Base-by-base conservation (phyloP, 176 grass and related monocot species). In the Oryza officinalis region DNA sequence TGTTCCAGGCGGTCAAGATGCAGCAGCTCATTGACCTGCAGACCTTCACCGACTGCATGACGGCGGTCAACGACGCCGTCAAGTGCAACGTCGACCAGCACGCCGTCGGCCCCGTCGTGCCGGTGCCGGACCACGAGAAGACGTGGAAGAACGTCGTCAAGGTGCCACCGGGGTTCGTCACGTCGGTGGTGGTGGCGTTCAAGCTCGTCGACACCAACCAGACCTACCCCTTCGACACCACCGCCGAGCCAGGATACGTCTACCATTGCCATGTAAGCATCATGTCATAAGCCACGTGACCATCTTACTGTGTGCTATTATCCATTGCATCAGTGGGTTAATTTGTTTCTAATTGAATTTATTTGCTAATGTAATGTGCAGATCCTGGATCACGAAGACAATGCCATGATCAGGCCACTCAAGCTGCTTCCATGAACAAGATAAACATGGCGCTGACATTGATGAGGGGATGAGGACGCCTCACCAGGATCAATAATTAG, bases 301-400 rank as follows among this genome's bases (percentile, higher is more conserved):
- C 4, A 4, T 49, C 14, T 35, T 35, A 33, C 32, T 30, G 28
- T 30, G 2, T 30, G 2, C 2, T 30, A 30, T 30, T 30, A 30
- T 30, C 28, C 28, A 30, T n/a, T n/a, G n/a, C n/a, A n/a, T n/a
- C n/a, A 30, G 13, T 32, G 32, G 4, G 33, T 35, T 35, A 35
- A 35, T 35, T 7, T 38, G 8, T 38, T 60, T 60, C 59, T 13
- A 50, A 37, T 8, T 7, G 54, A 60, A 60, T n/a, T 23, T 60
- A 4, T 27, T 2, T 4, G 0, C 10, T 68, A 44, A 23, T 78
- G 0, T 22, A 22, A 60, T 79, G 47, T 46, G 15, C 79, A 92
- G 93, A 95, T 95, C 59, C 69, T 95, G 80, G 93, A 95, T 78
- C 93, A 95, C 68, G 90, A 95, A 82, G 93, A 95, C 81, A 95